Evolutionary conservation across 768 basidiomycete species (phyloP), one percentile per base, ranked within the genome.

Genomic region (Favolaschia claudopus): DNA sequence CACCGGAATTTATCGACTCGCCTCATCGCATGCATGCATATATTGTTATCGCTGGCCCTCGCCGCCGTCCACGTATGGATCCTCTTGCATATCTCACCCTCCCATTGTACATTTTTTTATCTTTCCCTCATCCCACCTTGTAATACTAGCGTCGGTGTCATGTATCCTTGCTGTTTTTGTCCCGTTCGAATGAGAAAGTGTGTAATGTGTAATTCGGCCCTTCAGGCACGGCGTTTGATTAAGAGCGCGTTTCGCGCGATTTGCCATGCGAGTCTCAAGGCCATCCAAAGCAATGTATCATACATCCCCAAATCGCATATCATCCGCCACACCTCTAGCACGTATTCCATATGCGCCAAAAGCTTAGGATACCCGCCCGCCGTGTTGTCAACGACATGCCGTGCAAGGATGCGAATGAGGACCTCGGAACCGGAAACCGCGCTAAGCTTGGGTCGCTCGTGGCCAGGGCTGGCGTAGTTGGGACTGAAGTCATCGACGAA

Each of bases 181-280:
- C n/a, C n/a, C n/a, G n/a, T n/a, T n/a, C n/a, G n/a, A n/a, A n/a
- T n/a, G n/a, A n/a, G n/a, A n/a, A n/a, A n/a, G n/a, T n/a, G n/a
- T n/a, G n/a, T n/a, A n/a, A n/a, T n/a, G n/a, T n/a, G n/a, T n/a
- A n/a, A n/a, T n/a, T n/a, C n/a, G n/a, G n/a, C n/a, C n/a, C n/a
- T n/a, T n/a, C n/a, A n/a, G n/a, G n/a, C n/a, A n/a, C n/a, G n/a
- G n/a, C n/a, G n/a, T n/a, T n/a, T n/a, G n/a, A n/a, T n/a, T n/a
- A n/a, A n/a, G n/a, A 85, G 67, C 20, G 83, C 78, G 5, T 37
- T 55, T 55, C 83, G 63, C 20, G 82, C 70, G 15, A 78, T 64
- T 52, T 77, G 79, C 82, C 82, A 85, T 19, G 80, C 79, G 24
- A 82, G 70, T 46, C 84, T 81, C 29, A 85, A 72, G 14, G 76